Evolutionary conservation across 2,329 filamentous ascomycete genomes (phyloP), one percentile per base, ranked within the genome.

Genomic region (Xylaria sp.): DNA sequence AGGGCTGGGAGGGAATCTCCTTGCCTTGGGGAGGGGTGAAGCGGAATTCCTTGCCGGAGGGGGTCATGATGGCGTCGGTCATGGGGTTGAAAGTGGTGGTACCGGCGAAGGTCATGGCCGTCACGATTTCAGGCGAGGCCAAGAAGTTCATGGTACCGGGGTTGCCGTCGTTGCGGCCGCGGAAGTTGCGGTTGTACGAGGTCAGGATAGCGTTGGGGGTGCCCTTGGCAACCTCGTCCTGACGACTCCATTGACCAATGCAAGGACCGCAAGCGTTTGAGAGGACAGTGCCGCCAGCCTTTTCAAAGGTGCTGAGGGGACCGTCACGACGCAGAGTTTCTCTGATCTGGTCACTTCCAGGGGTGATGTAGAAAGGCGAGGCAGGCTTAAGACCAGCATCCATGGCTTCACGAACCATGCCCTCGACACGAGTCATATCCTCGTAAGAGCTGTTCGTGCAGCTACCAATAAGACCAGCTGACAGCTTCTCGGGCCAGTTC

Each of bases 391-490:
- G 80, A 13, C 94, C 94, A n/a, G 92, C 94, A 60, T 87, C 86
- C 55, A 87, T 83, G 8, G 94, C 94, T 75, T 97, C 92, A 75
- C 93, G 92, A 60, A 97, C 91, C 59, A 99, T 84, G 71, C 92
- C 86, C 76, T 97, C 93, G 11, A 92, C 91, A 63, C 93, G 88
- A 42, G 92, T 95, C 94, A 99, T 99, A 73, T 99, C 94, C 76
- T 97, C 89, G 75, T 97, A 99, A 1, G 94, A 97, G 74, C 91
- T 96, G 82, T 99, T 99, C 54, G 94, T 99, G 81, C 94, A 99
- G 78, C 92, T 96, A 62, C 94, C 94, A 72, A 99, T 99, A 57
- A 99, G 83, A 55, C 92, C 92, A 30, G 94, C 93, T 10, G 92
- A 94, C 63, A 99, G 88, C 64, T 88, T 91, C 72, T 90, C 84